Evolutionary conservation across 2,329 filamentous ascomycete genomes (phyloP).

Genomic region (Aspergillus brasiliensis): DNA sequence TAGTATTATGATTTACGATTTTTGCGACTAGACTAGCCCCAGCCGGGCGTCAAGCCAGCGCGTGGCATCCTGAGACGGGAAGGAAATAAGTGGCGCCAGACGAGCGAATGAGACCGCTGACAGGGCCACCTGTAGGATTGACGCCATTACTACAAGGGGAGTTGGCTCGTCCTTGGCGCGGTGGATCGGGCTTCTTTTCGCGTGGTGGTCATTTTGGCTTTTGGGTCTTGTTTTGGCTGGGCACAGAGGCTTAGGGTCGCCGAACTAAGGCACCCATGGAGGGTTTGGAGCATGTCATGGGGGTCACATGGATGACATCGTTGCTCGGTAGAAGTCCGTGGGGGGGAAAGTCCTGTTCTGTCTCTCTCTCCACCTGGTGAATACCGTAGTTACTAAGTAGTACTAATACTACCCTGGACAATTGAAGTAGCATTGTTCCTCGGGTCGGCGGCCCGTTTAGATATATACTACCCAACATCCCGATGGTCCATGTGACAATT

Average conservation of each 20-base stretch:
- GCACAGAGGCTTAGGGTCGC: neutral
- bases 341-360: neutral
- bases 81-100: neutral
- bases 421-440: neutral
- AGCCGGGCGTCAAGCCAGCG: neutral
- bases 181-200: slow-evolving; percentile 5
- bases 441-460: neutral
- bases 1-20: neutral
- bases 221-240: neutral
- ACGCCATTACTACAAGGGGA: neutral
- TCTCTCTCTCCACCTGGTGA: neutral
- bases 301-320: neutral
- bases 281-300: neutral
- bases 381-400: too few relatives aligned
- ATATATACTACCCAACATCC: neutral
- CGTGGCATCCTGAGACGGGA: slow-evolving; percentile 1
- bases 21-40: too few relatives aligned
- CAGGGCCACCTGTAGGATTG: neutral
- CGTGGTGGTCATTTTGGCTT: slow-evolving; percentile 6
- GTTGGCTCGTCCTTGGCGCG: neutral
- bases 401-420: neutral
- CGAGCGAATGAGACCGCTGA: neutral
- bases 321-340: neutral
- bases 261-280: neutral
- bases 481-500: neutral